Base-by-base conservation (phyloP, 164 flowering plant species). In the Protea cynaroides region DNA sequence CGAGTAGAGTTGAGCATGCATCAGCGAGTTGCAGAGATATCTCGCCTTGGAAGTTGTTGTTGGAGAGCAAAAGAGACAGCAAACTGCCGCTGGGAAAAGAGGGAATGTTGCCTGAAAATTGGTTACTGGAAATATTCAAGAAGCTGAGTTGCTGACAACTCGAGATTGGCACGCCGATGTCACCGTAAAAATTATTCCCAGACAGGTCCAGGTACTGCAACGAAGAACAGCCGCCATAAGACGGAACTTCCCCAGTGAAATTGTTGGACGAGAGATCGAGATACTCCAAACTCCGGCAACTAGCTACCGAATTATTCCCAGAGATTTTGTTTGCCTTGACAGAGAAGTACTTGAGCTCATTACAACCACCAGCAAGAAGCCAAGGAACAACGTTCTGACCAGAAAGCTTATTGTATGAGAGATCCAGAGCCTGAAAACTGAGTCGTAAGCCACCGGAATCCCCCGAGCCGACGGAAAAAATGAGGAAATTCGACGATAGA, bases 231-330 rank as follows among this genome's bases (percentile, higher is more conserved):
- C 67, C 69, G 4, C 80, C 79, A 8, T 86, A 74, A 0, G 76
- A 40, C 0, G 89, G 86, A 19, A 89, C 19, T 1, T 18, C 36
- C 6, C 69, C 50, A 0, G 91, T 75, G 83, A 89, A 78, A 72
- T 87, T 84, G 70, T 89, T 89, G 25, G 69, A 49, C 0, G 96
- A 83, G 23, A 89, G 61, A 72, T 87, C 91, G 50, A 89, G 65
- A 65, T 71, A 62, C 78, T 74, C 68, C 74, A 90, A 71, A 23
- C 49, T 72, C 50, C 63, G 63, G 74, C 89, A 87, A 12, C 52
- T 56, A 0, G 76, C 62, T 0, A 83, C 37, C 15, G 80, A 77
- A 10, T 80, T 53, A 8, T 62, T 70, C 1, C 88, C 93, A 13
- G 72, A 62, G 21, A 84, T 61, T 25, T 76, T 78, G 66, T 89